phyloP scores from a whole-genome alignment of 352 stramenopile genomes.

The Phytophthora ohioensis region DNA sequence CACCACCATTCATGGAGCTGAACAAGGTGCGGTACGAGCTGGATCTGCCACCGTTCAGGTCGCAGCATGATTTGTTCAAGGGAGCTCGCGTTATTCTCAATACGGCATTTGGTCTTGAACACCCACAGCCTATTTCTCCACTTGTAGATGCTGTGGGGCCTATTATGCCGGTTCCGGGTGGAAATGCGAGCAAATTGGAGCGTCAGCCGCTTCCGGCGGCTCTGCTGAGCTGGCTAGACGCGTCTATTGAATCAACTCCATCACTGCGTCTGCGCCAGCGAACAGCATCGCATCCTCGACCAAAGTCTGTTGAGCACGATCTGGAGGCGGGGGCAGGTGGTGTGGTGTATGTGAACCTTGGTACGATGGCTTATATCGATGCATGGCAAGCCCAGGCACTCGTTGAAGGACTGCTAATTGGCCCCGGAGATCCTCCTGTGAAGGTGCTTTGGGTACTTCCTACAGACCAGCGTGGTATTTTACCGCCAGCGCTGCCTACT shows the following conservation, averaged over 20 bases:
- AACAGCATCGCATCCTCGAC: slow-evolving; percentile 22
- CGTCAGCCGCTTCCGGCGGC: slow-evolving; percentile 39
- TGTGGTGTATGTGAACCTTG: slow-evolving; percentile 82
- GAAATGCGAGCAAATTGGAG: slow-evolving; percentile 44
- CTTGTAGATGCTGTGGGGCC: slow-evolving; percentile 82
- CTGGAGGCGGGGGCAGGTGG: slow-evolving; percentile 26
- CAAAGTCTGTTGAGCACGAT: slow-evolving; percentile 26
- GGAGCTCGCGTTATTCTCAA: slow-evolving; percentile 87
- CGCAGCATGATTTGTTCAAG: slow-evolving; percentile 91
- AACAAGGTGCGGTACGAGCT: slow-evolving; percentile 89
- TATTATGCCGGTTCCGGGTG: slow-evolving; percentile 60
- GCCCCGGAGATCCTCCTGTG: slow-evolving; percentile 44
- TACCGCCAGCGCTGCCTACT: slow-evolving; percentile 59
- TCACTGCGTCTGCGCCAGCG: slow-evolving; percentile 41
- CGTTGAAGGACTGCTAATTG: slow-evolving; percentile 67
- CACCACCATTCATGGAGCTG: slow-evolving; percentile 89
- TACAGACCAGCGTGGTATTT: slow-evolving; percentile 72
- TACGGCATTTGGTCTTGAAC: slow-evolving; percentile 89
- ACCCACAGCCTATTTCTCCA: slow-evolving; percentile 79
- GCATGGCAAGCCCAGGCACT: slow-evolving; percentile 81
- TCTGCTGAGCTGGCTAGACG: slow-evolving; percentile 55
- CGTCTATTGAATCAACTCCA: slow-evolving; percentile 24
- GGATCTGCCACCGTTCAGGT: slow-evolving; percentile 73
- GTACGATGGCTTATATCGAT: slow-evolving; percentile 85
- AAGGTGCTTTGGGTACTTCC: slow-evolving; percentile 86